These are phyloP conservation scores for Sporothrix variecibatus DNA, from an alignment of 2,329 filamentous ascomycete species.

Conservation along the genomic window DNA sequence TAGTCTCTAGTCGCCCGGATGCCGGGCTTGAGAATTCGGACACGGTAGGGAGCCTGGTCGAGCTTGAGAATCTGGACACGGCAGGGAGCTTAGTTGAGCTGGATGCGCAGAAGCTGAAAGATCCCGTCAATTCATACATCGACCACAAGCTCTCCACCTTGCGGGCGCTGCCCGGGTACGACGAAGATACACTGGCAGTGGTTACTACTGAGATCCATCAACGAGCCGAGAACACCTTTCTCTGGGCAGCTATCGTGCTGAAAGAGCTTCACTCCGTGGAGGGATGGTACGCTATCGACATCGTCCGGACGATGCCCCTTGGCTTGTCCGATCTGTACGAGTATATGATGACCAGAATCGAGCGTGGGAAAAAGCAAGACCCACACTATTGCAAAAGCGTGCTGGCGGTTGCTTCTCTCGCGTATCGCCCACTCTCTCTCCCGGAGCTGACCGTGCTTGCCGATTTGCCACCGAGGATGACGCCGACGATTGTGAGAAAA, in stretches of 20 bases:
- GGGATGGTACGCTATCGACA: slow-evolving; percentile 28
- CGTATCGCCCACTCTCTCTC: slow-evolving; percentile 33
- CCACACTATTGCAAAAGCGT: slow-evolving; percentile 31
- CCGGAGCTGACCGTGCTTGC: slow-evolving; percentile 30
- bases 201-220: slow-evolving; percentile 27
- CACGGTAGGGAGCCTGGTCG: too few species aligned
- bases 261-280: slow-evolving; percentile 34
- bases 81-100: slow-evolving; percentile 28
- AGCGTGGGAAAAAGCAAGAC: slow-evolving; percentile 20
- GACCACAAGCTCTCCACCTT: slow-evolving; percentile 29
- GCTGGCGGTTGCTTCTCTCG: slow-evolving; percentile 28
- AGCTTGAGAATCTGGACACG: slow-evolving; percentile 23
- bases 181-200: slow-evolving; percentile 22
- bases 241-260: slow-evolving; percentile 42
- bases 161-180: slow-evolving; percentile 23
- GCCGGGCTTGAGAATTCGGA: too few species aligned
- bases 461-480: slow-evolving; percentile 27
- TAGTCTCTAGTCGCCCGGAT: slow-evolving; percentile 31
- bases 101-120: slow-evolving; percentile 28
- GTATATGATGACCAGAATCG: slow-evolving; percentile 35
- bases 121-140: slow-evolving; percentile 30
- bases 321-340: slow-evolving; percentile 35
- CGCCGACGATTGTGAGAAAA: slow-evolving; percentile 30
- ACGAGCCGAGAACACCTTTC: slow-evolving; percentile 42
- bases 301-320: slow-evolving; percentile 32